Conservation (phyloP, 192 early-diverging fungal species). For the Gamsiella multidivaricata region DNA sequence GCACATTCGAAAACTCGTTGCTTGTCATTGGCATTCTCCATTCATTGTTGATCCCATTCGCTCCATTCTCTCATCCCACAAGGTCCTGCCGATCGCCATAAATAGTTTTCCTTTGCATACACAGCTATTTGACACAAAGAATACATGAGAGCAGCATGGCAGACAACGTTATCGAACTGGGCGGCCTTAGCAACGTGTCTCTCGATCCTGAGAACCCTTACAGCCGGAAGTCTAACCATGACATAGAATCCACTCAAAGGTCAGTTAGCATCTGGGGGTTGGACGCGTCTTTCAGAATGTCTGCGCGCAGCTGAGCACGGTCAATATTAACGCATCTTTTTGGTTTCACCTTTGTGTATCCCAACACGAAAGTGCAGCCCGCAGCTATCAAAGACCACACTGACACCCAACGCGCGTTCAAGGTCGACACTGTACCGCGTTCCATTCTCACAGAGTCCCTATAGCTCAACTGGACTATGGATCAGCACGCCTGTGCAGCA, state of each 20-base stretch:
- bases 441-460: slow-evolving; percentile 41
- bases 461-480: neutral
- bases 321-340: no score
- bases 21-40: slow-evolving; percentile 7
- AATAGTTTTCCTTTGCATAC: neutral
- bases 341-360: no score
- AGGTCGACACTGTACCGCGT: slow-evolving; percentile 18
- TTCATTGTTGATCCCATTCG: neutral
- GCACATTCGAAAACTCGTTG: neutral
- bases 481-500: neutral
- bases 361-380: no score
- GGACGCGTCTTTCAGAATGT: no score
- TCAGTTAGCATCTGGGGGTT: no score
- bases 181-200: neutral
- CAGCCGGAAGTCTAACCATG: no score
- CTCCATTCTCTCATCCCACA: neutral
- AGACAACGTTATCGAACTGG: neutral
- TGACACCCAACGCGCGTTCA: slow-evolving; percentile 5
- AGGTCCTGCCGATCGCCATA: no score
- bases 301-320: neutral
- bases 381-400: neutral
- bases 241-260: neutral
- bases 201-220: neutral
- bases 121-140: neutral
- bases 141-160: no score